Base-by-base conservation (phyloP, 2,329 filamentous ascomycete species). In the Cytospora piceicola region DNA sequence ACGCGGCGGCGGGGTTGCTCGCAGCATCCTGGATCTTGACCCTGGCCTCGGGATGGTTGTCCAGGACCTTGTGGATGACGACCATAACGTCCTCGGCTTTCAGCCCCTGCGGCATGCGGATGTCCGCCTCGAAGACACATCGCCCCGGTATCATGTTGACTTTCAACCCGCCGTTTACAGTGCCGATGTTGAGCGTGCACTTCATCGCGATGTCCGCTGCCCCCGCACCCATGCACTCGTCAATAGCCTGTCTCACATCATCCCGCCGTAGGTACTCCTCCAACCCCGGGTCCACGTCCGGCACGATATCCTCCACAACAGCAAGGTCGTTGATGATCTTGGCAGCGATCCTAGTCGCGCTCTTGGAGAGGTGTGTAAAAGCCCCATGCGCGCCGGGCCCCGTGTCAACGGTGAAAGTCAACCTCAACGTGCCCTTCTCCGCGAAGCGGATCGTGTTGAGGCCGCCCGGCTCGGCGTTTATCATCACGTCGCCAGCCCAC, bases 121-220 rank as follows among this genome's bases (percentile, higher is more conserved):
- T 77, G 49, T 80, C 78, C 1, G 73, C 73, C 67, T 79, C 77
- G 63, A 80, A 78, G 2, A 70, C 65, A 56, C 77, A 79, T 20
- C 67, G 54, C 4, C 75, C 74, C 0, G 78, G 77, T 30, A 80
- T 79, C 71, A 78, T 77, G 65, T 80, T 80, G 67, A 80, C 77
- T 63, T 80, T 79, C 12, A 75, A 65, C 2, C 78, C 79, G 7
- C 78, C 78, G 30, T 72, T 69, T n/a, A 80, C 76, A 6, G 73
- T 76, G 12, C 78, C 78, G 42, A 79, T 77, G 61, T 79, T 79
- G 14, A 81, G 70, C 0, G 77, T 80, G 0, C 78, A 74, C 51
- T 69, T 72, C 7, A 75, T 63, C 52, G 77, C 71, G 11, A 73
- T 72, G 46, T 73, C 70, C 7, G 73, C 71, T 8, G 77, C 75